Percentiles rank a stretch among this genome's conserved stretches.
phyloP scores from a whole-genome alignment of 2,329 filamentous ascomycete genomes.

The Alternaria gaisen region DNA sequence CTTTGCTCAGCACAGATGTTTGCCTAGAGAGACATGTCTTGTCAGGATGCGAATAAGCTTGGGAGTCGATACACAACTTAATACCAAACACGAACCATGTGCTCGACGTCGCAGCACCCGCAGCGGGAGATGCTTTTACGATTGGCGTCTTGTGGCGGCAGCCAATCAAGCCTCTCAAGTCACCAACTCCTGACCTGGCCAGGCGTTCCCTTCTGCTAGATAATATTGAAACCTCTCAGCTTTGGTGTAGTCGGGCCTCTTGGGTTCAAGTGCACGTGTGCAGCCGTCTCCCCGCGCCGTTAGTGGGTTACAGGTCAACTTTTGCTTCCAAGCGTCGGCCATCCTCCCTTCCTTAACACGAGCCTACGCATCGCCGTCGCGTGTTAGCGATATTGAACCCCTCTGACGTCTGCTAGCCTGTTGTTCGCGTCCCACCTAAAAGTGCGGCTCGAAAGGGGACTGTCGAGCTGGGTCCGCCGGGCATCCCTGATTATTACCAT shows the following conservation, averaged over 20 bases:
- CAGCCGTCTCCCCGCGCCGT: conserved; percentile 22
- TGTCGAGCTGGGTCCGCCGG: conserved; percentile 15
- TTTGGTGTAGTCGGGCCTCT: neutral
- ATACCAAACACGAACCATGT: conserved; percentile 3
- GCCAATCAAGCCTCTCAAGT: neutral
- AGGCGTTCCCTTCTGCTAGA: neutral
- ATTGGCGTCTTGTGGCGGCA: neutral
- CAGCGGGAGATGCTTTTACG: conserved; percentile 1
- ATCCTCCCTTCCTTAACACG: conserved; percentile 7
- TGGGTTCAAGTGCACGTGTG: conserved; percentile 14
- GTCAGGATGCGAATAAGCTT: neutral
- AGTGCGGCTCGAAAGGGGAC: conserved; percentile 36
- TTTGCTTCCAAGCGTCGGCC: conserved; percentile 18
- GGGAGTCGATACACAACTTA: neutral
- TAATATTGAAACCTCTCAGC: neutral
- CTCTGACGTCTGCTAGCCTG: conserved; percentile 20
- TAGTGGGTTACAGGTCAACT: conserved; percentile 12
- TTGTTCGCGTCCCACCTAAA: conserved; percentile 31
- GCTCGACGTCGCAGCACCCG: neutral
- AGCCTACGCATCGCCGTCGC: conserved; percentile 11
- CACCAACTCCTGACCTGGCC: conserved; percentile 1
- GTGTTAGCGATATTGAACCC: conserved; percentile 13
- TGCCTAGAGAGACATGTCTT: neutral
- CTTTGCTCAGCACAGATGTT: neutral
- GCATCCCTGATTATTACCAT: conserved; percentile 31